Evolutionary conservation across 345 rosid genomes (phyloP), one percentile per base, ranked within the genome.

Genomic region (Noccaea bulbosa): DNA sequence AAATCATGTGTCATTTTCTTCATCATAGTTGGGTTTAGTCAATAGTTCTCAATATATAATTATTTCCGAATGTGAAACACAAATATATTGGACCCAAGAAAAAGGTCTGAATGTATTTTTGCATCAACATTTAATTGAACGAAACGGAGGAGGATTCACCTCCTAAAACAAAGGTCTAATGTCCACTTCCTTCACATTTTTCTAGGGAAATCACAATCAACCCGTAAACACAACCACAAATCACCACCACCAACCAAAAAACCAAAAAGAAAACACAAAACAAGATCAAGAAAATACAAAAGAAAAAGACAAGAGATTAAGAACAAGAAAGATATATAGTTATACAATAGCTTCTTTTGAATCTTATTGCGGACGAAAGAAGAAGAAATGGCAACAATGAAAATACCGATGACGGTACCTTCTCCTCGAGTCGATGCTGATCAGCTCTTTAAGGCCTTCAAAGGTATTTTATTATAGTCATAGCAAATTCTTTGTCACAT

Each of bases 401-500:
- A 52, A 54, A 17, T 80, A 70, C 86, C 86, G 44, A 56, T 72
- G 46, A 53, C 54, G 41, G 49, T 62, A 20, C 68, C 83, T 49
- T 75, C 85, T 6, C 67, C 85, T 2, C 83, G 89, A 6, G 86
- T 85, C 5, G 92, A 87, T 65, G 84, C 83, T 49, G 77, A 69
- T 59, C 82, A 82, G 20, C 83, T 87, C 58, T 76, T 73, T 38
- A 79, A 76, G 20, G 89, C 92, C 67, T 87, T 87, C 70, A 82
- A 85, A 82, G 92, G 92, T 83, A 58, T 33, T 20, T 32, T 56
- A 49, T 49, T 57, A 12, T 37, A n/a, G 8, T 45, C 14, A 27
- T 15, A 55, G 16, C 48, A 16, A 16, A 2, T 41, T 17, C 0
- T 20, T 32, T 10, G n/a, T 11, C 40, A 55, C 59, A 24, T 20